Evolutionary conservation across 345 rosid species (phyloP), one percentile per base, ranked within the genome.

Genomic region (Rhodomyrtus tomentosa): DNA sequence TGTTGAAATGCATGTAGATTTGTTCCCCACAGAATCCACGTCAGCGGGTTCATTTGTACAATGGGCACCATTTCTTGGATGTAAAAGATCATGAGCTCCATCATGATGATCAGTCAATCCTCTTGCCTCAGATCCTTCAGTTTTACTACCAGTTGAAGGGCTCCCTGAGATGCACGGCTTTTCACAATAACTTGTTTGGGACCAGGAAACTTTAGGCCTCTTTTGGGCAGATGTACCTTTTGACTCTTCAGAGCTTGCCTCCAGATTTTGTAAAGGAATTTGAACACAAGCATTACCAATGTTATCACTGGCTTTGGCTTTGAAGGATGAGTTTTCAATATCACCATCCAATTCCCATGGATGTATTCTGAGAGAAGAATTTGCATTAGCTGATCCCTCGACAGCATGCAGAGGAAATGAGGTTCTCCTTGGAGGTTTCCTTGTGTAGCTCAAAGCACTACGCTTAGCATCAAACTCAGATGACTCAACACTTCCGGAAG

Each of bases 341-440:
- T 84, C 81, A 82, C 85, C 74, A 50, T 84, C 81, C 48, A 51
- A 50, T 85, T 45, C 9, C n/a, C 80, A 36, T 20, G 29, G 52
- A 21, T 1, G 9, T 29, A 36, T 27, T 40, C 55, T 54, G 54
- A n/a, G 42, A 36, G 86, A 58, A 68, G 79, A 68, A 68, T 86
- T 82, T 76, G 40, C 74, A 73, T 76, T 83, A 83, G 88, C 84
- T 20, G 89, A 86, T 74, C 52, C 82, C 81, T 87, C 89, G 58
- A 87, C 87, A 55, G 87, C 83, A 85, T 86, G 91, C 74, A 86
- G 50, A 85, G 93, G 85, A 50, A 85, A 86, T 48, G 92, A 80
- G 22, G 91, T 87, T 81, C 80, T 91, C 83, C 62, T 85, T 54
- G 86, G 88, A n/a, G 89, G 85, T 88, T 88, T 93, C 89, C 95